phyloP scores from a whole-genome alignment of 2,329 filamentous ascomycete genomes.

The Geosmithia putterillii region DNA sequence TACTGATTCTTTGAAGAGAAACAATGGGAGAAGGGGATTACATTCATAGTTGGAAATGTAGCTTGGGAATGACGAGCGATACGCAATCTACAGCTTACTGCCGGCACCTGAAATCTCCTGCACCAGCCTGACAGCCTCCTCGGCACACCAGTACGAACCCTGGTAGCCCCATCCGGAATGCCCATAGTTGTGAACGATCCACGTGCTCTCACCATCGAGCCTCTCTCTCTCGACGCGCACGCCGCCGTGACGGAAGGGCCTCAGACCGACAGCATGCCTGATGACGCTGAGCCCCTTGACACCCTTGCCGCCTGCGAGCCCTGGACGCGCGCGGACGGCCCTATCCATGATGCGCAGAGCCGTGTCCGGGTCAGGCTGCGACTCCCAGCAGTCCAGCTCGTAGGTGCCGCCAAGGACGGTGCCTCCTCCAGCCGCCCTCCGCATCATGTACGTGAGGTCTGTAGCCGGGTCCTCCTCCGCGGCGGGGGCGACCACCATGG shows the following conservation, averaged over 20 bases:
- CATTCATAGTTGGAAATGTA: too few species aligned
- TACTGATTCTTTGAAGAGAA: too few species aligned
- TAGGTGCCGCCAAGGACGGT: conserved; percentile 82
- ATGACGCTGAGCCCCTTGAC: conserved; percentile 63
- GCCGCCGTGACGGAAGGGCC: conserved; percentile 62
- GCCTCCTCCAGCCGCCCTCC: conserved; percentile 65
- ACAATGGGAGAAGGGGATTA: too few species aligned
- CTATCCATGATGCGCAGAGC: conserved; percentile 75
- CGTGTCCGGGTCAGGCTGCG: conserved; percentile 63
- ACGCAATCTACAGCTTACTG: neutral
- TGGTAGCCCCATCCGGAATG: conserved; percentile 70
- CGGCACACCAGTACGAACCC: conserved; percentile 57
- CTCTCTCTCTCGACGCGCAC: conserved; percentile 55
- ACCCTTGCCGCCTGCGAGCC: conserved; percentile 51
- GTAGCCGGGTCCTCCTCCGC: conserved; percentile 62
- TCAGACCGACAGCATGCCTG: conserved; percentile 72
- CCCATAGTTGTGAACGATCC: conserved; percentile 70
- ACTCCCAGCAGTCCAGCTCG: conserved; percentile 68
- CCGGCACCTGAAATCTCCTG: conserved; percentile 7
- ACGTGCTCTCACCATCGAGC: conserved; percentile 36
- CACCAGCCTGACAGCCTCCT: conserved; percentile 53
- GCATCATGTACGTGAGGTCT: conserved; percentile 74
- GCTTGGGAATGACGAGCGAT: too few species aligned
- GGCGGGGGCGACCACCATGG: conserved; percentile 60
- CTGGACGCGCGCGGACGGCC: conserved; percentile 51